Evolutionary conservation across 768 basidiomycete genomes (phyloP), one percentile per base, ranked within the genome.

Genomic region (Sporobolomyces phaffii): DNA sequence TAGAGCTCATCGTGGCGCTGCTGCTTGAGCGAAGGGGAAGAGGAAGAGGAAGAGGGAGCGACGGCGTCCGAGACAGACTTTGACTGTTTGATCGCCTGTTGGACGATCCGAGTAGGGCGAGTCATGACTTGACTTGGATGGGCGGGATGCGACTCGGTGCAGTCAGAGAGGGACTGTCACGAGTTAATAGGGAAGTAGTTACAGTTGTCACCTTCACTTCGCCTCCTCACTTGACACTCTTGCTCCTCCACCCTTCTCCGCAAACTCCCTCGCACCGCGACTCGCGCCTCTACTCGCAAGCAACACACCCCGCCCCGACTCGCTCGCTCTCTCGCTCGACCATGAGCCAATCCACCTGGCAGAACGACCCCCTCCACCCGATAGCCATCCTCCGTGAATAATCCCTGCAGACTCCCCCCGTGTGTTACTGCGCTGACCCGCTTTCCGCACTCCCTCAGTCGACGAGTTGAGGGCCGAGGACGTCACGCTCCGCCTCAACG

Each of bases 381-480:
- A 72, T 72, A 58, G 71, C 71, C 3, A 68, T 72, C 45, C 64
- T 72, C 17, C 62, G 64, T 71, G 36, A 43, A 53, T 28, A 78
- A 90, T 99, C 70, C 96, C 96, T 78, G 94, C 38, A 24, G 2
- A 20, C 26, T 45, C 40, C 11, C 48, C 10, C 26, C 31, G 34
- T 15, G 5, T 28, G 2, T 44, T 26, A 49, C 26, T 34, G 7
- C 36, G 17, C 9, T 26, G 54, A 8, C 17, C 40, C 31, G 6
- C n/a, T 22, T 24, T 5, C 20, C 47, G 17, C 38, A 8, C 20
- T 10, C 15, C 29, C 22, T 9, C 20, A 68, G 69, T 96, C 88
- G 94, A 98, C 81, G 94, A 98, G 80, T 82, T 98, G 62, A 89
- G 92, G 74, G 91, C 92, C 56, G 96, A 99, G 77, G 96, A 99